A percentile compares a stretch with the other conserved stretches of the same genome.
These are phyloP conservation scores for Cordyceps fumosorosea DNA, from an alignment of 2,329 filamentous ascomycete species.

Conservation along the genomic window DNA sequence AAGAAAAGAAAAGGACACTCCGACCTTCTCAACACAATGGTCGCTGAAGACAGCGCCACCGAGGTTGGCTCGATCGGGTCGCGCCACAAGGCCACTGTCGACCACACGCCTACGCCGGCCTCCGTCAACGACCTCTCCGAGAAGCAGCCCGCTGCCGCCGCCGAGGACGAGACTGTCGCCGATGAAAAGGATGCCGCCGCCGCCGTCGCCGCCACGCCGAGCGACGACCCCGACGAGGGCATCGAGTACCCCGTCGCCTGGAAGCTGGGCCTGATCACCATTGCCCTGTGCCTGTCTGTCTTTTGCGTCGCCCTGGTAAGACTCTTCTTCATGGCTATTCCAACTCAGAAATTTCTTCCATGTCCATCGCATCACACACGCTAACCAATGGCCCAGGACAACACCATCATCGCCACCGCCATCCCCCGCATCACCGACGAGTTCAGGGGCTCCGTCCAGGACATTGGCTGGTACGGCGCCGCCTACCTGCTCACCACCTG, in stretches of 20 bases:
- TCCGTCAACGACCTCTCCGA: neutral
- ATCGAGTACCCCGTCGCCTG: constrained; percentile 23
- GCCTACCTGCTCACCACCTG: constrained; percentile 41
- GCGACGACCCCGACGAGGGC: constrained; percentile 20
- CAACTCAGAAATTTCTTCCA: too few species aligned
- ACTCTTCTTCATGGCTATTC: too few species aligned
- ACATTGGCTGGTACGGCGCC: constrained; percentile 41
- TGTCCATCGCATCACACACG: too few species aligned
- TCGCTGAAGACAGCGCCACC: constrained; percentile 10
- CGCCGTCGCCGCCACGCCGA: neutral
- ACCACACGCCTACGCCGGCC: neutral
- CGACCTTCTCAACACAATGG: neutral
- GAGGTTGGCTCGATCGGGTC: constrained; percentile 11
- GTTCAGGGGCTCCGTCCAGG: constrained; percentile 29
- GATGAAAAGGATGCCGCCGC: neutral
- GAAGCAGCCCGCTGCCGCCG: neutral
- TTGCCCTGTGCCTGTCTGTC: constrained; percentile 13
- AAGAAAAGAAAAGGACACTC: neutral
- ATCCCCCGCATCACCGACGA: constrained; percentile 29
- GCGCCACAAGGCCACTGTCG: constrained; percentile 4
- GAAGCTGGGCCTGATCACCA: constrained; percentile 12
- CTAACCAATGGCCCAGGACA: constrained; percentile 19
- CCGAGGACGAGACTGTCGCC: neutral
- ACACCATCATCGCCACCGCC: constrained; percentile 33
- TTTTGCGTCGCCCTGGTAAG: constrained; percentile 13